A percentile compares a stretch with the other conserved stretches of the same genome.
These are phyloP conservation scores for Pleurotus djamor DNA, from an alignment of 768 basidiomycete genomes.

Conservation along the genomic window DNA sequence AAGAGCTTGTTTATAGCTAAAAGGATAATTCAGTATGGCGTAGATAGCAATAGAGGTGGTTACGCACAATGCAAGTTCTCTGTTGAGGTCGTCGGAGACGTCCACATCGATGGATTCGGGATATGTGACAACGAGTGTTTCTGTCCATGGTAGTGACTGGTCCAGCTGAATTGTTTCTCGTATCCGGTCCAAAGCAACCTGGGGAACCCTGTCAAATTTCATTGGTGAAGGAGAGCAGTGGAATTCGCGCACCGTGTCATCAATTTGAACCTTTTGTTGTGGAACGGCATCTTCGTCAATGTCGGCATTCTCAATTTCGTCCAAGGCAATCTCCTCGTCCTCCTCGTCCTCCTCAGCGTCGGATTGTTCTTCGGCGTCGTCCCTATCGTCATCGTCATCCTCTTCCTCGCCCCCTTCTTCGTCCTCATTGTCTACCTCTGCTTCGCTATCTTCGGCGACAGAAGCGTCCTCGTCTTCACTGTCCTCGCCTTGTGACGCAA, in stretches of 20 bases:
- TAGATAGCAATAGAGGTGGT: background rate
- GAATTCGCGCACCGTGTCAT: conserved; percentile 63
- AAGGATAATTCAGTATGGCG: conserved; percentile 1
- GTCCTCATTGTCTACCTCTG: conserved; percentile 26
- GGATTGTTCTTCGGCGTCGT: conserved; percentile 8
- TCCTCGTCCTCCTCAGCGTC: conserved; percentile 19
- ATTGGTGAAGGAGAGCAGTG: background rate
- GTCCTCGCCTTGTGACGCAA: too few relatives aligned
- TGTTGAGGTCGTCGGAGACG: conserved; percentile 85
- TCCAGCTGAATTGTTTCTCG: conserved; percentile 76
- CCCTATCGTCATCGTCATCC: conserved; percentile 28
- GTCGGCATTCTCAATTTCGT: conserved; percentile 54
- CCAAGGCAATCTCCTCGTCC: conserved; percentile 46
- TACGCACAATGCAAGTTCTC: conserved; percentile 93
- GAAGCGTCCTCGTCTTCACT: too few relatives aligned
- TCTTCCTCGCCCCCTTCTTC: conserved; percentile 27
- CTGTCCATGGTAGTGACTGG: conserved; percentile 77
- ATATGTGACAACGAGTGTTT: conserved; percentile 72
- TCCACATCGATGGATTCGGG: conserved; percentile 74
- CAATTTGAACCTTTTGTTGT: conserved; percentile 78
- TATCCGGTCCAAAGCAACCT: conserved; percentile 82
- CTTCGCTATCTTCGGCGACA: background rate
- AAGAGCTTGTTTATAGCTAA: conserved; percentile 94
- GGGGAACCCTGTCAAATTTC: conserved; percentile 1
- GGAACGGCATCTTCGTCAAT: conserved; percentile 83